A percentile compares a stretch with the other conserved stretches of the same genome.
phyloP scores from a whole-genome alignment of 1,284 basidiomycete genomes.

The Pyrrhoderma noxium region DNA sequence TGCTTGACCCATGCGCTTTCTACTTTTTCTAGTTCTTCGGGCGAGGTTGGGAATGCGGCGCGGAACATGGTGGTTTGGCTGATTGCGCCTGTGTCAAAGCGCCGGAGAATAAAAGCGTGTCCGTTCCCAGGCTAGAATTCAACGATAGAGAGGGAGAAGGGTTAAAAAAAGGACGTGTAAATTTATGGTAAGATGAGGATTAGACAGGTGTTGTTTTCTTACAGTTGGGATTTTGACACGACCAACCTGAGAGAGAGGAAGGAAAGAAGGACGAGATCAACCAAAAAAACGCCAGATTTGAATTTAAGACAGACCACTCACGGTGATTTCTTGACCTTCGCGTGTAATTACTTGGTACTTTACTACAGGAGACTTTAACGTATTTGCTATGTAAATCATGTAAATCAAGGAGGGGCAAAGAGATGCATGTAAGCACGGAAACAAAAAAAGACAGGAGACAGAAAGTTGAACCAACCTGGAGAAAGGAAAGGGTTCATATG shows the following conservation, averaged over 20 bases:
- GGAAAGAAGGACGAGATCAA: too few species aligned
- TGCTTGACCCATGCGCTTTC: constrained; percentile 86
- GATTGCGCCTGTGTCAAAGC: constrained; percentile 94
- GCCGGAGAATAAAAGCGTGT: constrained; percentile 91
- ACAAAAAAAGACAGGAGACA: background rate
- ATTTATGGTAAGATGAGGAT: too few species aligned
- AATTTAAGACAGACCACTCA: constrained; percentile 26
- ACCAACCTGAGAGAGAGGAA: constrained; percentile 51
- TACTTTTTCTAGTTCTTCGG: constrained; percentile 70
- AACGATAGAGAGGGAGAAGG: constrained; percentile 20
- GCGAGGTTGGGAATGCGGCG: constrained; percentile 86
- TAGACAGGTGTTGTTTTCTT: too few species aligned
- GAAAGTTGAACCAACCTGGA: constrained; percentile 8
- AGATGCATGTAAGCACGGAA: background rate
- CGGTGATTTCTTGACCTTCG: constrained; percentile 59
- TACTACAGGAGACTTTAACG: constrained; percentile 34
- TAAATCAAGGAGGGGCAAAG: too few species aligned
- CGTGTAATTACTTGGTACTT: constrained; percentile 68
- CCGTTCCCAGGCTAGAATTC: constrained; percentile 45
- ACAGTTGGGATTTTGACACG: constrained; percentile 92
- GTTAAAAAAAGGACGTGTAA: too few species aligned
- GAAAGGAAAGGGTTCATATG: constrained; percentile 30
- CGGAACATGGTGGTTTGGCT: constrained; percentile 98
- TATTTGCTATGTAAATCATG: too few species aligned
- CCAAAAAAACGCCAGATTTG: too few species aligned